Conservation (phyloP, 345 rosid genomes). For the Corchorus capsularis region DNA sequence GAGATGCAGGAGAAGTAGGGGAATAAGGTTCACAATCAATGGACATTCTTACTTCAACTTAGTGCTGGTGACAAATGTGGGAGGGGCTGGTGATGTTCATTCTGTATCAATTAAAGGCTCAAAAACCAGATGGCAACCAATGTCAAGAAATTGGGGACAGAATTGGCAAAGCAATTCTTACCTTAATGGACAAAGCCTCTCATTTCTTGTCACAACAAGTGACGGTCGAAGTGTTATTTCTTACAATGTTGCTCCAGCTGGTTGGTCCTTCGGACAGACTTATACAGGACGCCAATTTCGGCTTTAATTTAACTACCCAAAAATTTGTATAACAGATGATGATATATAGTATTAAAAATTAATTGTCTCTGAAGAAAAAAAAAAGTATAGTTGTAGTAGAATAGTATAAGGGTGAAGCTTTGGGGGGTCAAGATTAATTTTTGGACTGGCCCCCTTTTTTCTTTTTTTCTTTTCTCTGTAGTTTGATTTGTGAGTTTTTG, state of each 20-base stretch:
- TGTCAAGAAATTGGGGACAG: conserved; percentile 90
- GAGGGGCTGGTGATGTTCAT: conserved; percentile 76
- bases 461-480: neutral
- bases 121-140: conserved; percentile 59
- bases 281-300: conserved; percentile 66
- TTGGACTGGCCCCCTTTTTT: neutral
- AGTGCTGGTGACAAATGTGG: conserved; percentile 70
- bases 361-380: neutral
- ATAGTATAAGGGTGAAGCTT: neutral
- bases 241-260: conserved; percentile 61
- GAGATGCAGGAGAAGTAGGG: conserved; percentile 66
- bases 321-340: neutral
- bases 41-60: conserved; percentile 84
- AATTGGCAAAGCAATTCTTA: conserved; percentile 87
- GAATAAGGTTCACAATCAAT: conserved; percentile 70
- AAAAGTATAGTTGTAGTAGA: neutral
- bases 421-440: neutral
- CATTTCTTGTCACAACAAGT: conserved; percentile 65
- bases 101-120: conserved; percentile 67
- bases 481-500: conserved; percentile 19
- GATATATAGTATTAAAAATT: neutral
- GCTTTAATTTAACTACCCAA: conserved; percentile 25
- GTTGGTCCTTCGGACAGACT: conserved; percentile 82
- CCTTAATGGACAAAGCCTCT: conserved; percentile 71
- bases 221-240: conserved; percentile 63